A percentile compares a stretch with the other conserved stretches of the same genome.
Evolutionary conservation across 2,329 filamentous ascomycete genomes (phyloP).

Genomic region (Onygenales sp.): DNA sequence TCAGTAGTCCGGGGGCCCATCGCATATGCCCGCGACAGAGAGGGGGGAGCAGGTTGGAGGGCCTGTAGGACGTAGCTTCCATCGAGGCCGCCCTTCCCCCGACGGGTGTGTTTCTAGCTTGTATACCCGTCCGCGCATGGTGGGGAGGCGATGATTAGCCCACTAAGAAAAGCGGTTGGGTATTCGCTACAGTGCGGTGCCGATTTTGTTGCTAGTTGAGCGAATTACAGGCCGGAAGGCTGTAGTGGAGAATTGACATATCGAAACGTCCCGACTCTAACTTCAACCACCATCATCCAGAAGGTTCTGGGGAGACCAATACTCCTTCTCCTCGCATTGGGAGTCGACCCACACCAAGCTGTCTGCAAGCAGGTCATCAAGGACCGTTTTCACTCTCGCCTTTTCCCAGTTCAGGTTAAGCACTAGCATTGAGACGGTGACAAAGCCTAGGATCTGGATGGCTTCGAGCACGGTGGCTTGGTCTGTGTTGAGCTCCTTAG

Average conservation of each 20-base stretch:
- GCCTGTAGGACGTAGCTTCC: too few species aligned
- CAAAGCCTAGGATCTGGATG: conserved; percentile 79
- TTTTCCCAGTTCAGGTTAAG: conserved; percentile 78
- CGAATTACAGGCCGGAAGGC: too few species aligned
- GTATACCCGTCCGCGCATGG: too few species aligned
- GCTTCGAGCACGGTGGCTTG: conserved; percentile 88
- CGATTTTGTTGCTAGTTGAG: too few species aligned
- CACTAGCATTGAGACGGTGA: conserved; percentile 81
- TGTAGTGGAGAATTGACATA: neutral
- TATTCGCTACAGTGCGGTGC: too few species aligned
- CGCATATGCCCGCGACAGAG: too few species aligned
- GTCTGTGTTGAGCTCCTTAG: conserved; percentile 89
- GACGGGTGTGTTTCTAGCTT: too few species aligned
- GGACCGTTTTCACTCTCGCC: conserved; percentile 74
- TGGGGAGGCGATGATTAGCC: too few species aligned
- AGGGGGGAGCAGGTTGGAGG: too few species aligned
- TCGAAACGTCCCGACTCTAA: neutral
- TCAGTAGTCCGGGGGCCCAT: too few species aligned
- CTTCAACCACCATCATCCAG: conserved; percentile 32
- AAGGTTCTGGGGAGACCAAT: conserved; percentile 57
- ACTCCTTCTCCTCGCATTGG: conserved; percentile 79
- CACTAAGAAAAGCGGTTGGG: too few species aligned
- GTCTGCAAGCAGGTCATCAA: conserved; percentile 81
- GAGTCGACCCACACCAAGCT: conserved; percentile 91
- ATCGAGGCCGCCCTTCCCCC: too few species aligned